Base-by-base conservation (phyloP, 2,329 filamentous ascomycete genomes). In the Ascochyta lentis region DNA sequence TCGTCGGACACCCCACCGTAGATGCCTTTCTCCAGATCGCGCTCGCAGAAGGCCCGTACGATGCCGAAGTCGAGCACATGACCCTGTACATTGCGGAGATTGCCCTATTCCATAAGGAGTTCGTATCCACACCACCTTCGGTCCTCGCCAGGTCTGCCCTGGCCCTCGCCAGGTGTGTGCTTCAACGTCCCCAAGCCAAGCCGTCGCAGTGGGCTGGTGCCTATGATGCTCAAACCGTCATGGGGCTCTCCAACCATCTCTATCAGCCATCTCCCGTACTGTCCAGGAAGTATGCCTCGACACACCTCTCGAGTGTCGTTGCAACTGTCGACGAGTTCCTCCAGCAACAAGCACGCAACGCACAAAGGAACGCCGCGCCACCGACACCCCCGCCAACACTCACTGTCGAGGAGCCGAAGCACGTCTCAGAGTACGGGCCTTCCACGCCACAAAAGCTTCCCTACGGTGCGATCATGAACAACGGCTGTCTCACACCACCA, bases 101-200 rank as follows among this genome's bases (percentile, higher is more conserved):
- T 69, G 91, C 93, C 41, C 83, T 98, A 38, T 99, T 97, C 79
- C 92, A 98, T 81, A 90, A 94, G 71, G 95, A 98, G 64, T 99
- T 99, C 69, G 93, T 99, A 60, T 95, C 93, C 15, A 92, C 90
- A 52, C 89, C 89, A 71, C 92, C 95, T 19, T 96, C 94, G 0
- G 89, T 93, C 63, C 91, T 99, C 83, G 93, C 95, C 40, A 86
- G 92, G 64, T 89, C 92, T 39, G 92, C 93, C 10, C 82, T 98
- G 52, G 92, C 92, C 49, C 84, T 99, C 37, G 89, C 94, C 35
- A 85, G 93, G 61, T 94, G 91, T 72, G 92, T 99, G 61, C 84
- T 98, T 10, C 88, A 88, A 69, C 88, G 92, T 56, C 85, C 88
- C 37, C 92, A 96, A 75, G 83, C 88, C 61, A 86, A 86, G 60